Percentiles rank a stretch among this genome's conserved stretches.
Conservation (phyloP, 208 protist species). For the Crithidia bombi region DNA sequence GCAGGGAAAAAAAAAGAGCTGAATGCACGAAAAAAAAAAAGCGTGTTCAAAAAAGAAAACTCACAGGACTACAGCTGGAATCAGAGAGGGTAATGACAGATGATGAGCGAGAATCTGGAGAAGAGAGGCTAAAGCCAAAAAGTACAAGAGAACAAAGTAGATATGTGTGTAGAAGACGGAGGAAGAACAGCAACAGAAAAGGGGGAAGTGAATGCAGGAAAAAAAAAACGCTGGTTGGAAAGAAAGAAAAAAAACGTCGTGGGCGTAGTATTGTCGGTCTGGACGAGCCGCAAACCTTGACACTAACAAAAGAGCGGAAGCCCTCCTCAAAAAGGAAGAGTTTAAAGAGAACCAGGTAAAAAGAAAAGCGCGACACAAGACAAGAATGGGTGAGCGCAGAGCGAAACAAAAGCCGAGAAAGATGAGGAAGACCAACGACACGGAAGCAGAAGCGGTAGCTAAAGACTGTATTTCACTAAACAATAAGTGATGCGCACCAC, state of each 20-base stretch:
- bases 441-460: too few relatives aligned
- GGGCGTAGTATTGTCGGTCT: too few relatives aligned
- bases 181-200: constrained; percentile 3
- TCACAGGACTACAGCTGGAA: background rate
- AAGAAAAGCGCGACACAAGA: too few relatives aligned
- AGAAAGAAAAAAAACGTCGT: constrained; percentile 1
- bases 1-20: background rate
- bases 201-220: background rate
- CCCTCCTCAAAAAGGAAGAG: too few relatives aligned
- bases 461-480: too few relatives aligned
- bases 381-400: too few relatives aligned
- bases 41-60: background rate
- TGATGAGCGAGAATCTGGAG: background rate
- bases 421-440: too few relatives aligned
- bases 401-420: too few relatives aligned
- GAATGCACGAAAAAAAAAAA: background rate
- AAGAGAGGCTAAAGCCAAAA: constrained; percentile 2
- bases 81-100: background rate
- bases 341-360: too few relatives aligned
- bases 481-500: too few relatives aligned
- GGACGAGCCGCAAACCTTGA: too few relatives aligned
- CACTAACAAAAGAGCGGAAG: constrained; percentile 9
- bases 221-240: too few relatives aligned
- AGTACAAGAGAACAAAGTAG: constrained; percentile 2
- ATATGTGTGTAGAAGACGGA: background rate